Percentiles rank a stretch among this genome's conserved stretches.
Conservation (phyloP, 129 eudicot genomes). For the Lactuca sativa region DNA sequence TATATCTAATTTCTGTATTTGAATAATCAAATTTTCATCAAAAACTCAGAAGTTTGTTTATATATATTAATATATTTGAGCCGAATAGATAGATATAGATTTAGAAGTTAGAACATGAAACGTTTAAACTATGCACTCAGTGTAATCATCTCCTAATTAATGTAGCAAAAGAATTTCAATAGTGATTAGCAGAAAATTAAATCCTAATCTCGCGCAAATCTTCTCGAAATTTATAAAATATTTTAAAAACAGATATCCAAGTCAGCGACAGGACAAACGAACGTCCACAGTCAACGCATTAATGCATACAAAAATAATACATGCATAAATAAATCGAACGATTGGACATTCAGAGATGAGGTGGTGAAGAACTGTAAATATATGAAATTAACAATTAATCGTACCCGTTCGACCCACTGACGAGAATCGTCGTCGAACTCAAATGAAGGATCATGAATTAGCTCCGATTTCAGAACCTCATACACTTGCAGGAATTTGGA, state of each 20-base stretch:
- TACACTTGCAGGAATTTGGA: slow-evolving; percentile 61
- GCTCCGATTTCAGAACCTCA: slow-evolving; percentile 55
- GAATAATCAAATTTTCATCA: not conserved
- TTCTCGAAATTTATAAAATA: not conserved
- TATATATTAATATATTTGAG: too few species aligned
- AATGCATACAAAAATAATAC: slow-evolving; percentile 8
- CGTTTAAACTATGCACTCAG: not conserved
- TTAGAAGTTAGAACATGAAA: not conserved
- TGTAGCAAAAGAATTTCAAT: not conserved
- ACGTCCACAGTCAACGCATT: not conserved
- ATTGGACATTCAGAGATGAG: not conserved
- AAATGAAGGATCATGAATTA: slow-evolving; percentile 60
- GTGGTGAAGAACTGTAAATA: not conserved
- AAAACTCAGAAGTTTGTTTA: not conserved
- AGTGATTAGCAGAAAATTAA: not conserved
- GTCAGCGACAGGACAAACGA: not conserved
- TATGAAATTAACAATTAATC: not conserved
- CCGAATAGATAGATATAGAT: not conserved
- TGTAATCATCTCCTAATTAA: not conserved
- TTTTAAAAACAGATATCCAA: not conserved
- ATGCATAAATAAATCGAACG: slow-evolving; percentile 16
- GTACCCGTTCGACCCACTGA: slow-evolving; percentile 79
- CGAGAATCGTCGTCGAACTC: slow-evolving; percentile 70
- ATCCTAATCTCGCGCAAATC: not conserved
- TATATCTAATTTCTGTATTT: not conserved